Evolutionary conservation across 345 rosid genomes (phyloP).

Genomic region (Populus pruinosa): DNA sequence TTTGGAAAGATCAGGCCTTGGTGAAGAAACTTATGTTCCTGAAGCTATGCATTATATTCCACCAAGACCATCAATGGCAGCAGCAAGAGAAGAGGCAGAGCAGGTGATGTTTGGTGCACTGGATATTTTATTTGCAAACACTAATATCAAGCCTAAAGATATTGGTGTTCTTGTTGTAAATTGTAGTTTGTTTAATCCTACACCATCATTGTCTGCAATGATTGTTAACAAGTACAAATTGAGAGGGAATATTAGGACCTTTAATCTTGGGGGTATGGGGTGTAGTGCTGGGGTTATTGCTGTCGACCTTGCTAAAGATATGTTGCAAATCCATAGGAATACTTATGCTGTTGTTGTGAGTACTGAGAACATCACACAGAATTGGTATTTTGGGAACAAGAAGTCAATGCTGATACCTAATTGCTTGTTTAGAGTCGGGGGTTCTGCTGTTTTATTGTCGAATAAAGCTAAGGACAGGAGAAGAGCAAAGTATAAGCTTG

Average conservation of each 20-base stretch:
- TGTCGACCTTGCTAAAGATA: conserved; percentile 72
- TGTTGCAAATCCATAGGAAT: conserved; percentile 86
- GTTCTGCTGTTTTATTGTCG: conserved; percentile 67
- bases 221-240: conserved; percentile 77
- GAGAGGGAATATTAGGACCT: conserved; percentile 70
- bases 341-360: conserved; percentile 85
- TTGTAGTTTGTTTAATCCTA: conserved; percentile 89
- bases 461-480: conserved; percentile 51
- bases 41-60: conserved; percentile 74
- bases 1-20: conserved; percentile 77
- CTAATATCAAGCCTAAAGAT: conserved; percentile 70
- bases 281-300: conserved; percentile 92
- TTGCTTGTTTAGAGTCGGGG: conserved; percentile 83
- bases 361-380: conserved; percentile 87
- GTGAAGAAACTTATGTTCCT: conserved; percentile 87
- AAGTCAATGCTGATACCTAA: conserved; percentile 89
- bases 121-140: conserved; percentile 63
- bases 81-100: conserved; percentile 85
- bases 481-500: conserved; percentile 74
- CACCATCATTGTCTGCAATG: conserved; percentile 89
- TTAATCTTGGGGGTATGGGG: conserved; percentile 87
- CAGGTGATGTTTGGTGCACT: conserved; percentile 92
- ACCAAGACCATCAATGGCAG: conserved; percentile 75
- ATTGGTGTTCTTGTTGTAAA: conserved; percentile 83
- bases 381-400: conserved; percentile 91